Conservation (phyloP, 2,329 filamentous ascomycete genomes). For the Colletotrichum gloeosporioides region DNA sequence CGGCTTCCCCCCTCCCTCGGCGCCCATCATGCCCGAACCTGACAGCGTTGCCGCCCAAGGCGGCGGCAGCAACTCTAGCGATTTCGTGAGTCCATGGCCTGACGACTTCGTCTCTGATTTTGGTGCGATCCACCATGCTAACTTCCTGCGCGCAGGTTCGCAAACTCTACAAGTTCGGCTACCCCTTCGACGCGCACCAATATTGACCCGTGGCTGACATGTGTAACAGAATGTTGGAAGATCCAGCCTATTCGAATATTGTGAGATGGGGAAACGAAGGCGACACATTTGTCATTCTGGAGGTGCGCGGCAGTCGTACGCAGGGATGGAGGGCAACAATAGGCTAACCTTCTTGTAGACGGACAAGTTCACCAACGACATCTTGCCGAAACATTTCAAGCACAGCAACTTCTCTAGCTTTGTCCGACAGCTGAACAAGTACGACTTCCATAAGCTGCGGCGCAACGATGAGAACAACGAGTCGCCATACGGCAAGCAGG, state of each 20-base stretch:
- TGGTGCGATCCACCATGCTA: slow-evolving; percentile 27
- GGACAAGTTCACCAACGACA: slow-evolving; percentile 97
- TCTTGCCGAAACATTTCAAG: slow-evolving; percentile 98
- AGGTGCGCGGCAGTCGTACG: slow-evolving; percentile 63
- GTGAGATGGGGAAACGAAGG: slow-evolving; percentile 95
- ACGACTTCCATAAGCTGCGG: slow-evolving; percentile 97
- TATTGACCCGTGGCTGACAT: slow-evolving; percentile 33
- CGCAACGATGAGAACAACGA: slow-evolving; percentile 86
- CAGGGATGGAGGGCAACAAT: not conserved
- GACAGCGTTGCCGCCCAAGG: slow-evolving; percentile 44
- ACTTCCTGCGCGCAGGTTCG: slow-evolving; percentile 71
- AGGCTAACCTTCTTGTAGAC: slow-evolving; percentile 61
- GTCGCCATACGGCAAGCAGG: slow-evolving; percentile 81
- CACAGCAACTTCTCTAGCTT: slow-evolving; percentile 99
- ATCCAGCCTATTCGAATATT: slow-evolving; percentile 88
- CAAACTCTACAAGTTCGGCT: slow-evolving; percentile 92
- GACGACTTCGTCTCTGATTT: not conserved
- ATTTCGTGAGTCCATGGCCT: slow-evolving; percentile 75
- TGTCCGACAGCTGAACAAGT: slow-evolving; percentile 94
- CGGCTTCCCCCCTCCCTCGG: not conserved
- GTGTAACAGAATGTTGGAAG: slow-evolving; percentile 85
- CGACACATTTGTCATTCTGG: slow-evolving; percentile 95
- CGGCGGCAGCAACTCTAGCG: slow-evolving; percentile 82
- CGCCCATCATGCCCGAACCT: slow-evolving; percentile 37
- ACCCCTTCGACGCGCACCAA: slow-evolving; percentile 13